Evolutionary conservation across 2,329 filamentous ascomycete genomes (phyloP).

Genomic region (Curvularia sp.): DNA sequence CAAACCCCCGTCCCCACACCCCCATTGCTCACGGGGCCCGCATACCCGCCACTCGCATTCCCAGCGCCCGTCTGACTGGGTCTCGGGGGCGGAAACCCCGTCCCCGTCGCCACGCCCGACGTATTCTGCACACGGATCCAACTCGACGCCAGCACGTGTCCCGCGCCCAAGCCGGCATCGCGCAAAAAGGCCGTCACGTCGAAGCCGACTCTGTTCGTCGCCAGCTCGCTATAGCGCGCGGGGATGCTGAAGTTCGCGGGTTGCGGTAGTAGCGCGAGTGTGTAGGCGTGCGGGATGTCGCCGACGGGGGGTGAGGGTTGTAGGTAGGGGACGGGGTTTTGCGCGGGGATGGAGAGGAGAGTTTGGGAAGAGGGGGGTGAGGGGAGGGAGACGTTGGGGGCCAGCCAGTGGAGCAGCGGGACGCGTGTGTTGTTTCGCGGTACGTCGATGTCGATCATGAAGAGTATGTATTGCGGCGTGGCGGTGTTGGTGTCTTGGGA

Average conservation of each 20-base stretch:
- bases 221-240: constrained; percentile 35
- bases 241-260: constrained; percentile 40
- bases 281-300: constrained; percentile 43
- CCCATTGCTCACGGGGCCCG: constrained; percentile 20
- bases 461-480: constrained; percentile 29
- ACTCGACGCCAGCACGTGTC: constrained; percentile 43
- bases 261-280: constrained; percentile 38
- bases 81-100: constrained; percentile 30
- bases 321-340: constrained; percentile 32
- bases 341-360: constrained; percentile 23
- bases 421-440: constrained; percentile 43
- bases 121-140: constrained; percentile 51
- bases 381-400: constrained; percentile 33
- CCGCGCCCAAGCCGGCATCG: constrained; percentile 38
- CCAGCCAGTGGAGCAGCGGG: constrained; percentile 45
- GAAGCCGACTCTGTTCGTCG: constrained; percentile 42
- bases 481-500: constrained; percentile 24
- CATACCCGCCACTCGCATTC: background rate
- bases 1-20: constrained; percentile 14
- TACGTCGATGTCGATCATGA: constrained; percentile 46
- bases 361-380: constrained; percentile 2
- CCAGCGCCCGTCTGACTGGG: constrained; percentile 28
- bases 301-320: constrained; percentile 41
- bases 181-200: constrained; percentile 46
- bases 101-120: constrained; percentile 27